phyloP scores from a whole-genome alignment of 1,284 basidiomycete species.

The Microbotryum lychnidis-dioicae region DNA sequence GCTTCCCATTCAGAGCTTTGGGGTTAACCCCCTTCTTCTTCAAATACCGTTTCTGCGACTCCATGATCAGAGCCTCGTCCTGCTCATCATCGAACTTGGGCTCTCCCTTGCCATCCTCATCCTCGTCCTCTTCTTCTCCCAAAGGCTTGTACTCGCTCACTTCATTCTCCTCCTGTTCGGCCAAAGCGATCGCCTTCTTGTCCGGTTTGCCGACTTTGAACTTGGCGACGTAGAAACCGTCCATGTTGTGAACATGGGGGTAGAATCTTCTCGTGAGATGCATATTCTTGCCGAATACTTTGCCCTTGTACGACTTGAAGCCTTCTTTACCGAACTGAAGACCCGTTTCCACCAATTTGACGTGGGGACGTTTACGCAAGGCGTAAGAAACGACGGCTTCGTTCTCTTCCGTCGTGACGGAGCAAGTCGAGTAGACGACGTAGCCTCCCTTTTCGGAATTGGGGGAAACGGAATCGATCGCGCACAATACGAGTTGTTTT shows the following conservation, averaged over 20 bases:
- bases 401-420: slow-evolving; percentile 96
- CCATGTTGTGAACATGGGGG: slow-evolving; percentile 69
- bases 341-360: slow-evolving; percentile 85
- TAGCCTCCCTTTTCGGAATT: slow-evolving; percentile 86
- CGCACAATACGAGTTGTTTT: slow-evolving; percentile 96
- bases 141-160: slow-evolving; percentile 18
- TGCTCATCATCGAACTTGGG: slow-evolving; percentile 32
- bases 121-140: slow-evolving; percentile 7
- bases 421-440: slow-evolving; percentile 97
- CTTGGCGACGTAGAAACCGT: slow-evolving; percentile 98
- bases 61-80: slow-evolving; percentile 30
- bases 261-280: slow-evolving; percentile 79
- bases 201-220: slow-evolving; percentile 78
- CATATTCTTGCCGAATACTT: slow-evolving; percentile 72
- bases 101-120: neutral
- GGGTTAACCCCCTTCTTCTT: slow-evolving; percentile 34
- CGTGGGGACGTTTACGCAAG: slow-evolving; percentile 91
- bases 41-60: slow-evolving; percentile 29
- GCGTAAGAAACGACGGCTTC: slow-evolving; percentile 98
- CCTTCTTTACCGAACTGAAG: slow-evolving; percentile 90
- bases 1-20: slow-evolving; percentile 21
- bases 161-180: slow-evolving; percentile 7
- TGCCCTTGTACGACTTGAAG: slow-evolving; percentile 81
- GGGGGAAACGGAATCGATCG: slow-evolving; percentile 89
- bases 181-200: slow-evolving; percentile 45